phyloP scores from a whole-genome alignment of 805 yeast species.

The Barnettozyma botsteinii region DNA sequence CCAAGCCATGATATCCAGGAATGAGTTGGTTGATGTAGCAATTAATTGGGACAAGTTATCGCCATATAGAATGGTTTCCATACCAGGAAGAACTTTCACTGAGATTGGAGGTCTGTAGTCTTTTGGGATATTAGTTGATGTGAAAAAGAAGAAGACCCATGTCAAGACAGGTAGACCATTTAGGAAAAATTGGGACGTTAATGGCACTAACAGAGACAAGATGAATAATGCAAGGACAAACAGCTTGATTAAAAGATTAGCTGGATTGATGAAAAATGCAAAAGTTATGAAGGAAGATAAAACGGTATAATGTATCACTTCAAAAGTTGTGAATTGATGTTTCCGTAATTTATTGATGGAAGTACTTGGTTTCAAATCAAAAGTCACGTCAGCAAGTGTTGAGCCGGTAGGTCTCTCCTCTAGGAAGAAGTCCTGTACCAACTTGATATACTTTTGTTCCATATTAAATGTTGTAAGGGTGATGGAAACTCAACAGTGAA shows the following conservation, averaged over 20 bases:
- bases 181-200: constrained; percentile 77
- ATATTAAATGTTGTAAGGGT: no score
- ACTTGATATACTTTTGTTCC: constrained; percentile 1
- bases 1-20: constrained; percentile 87
- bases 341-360: constrained; percentile 37
- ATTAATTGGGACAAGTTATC: constrained; percentile 81
- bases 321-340: constrained; percentile 40
- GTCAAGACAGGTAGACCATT: constrained; percentile 78
- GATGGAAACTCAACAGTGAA: no score
- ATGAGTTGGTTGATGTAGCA: constrained; percentile 60
- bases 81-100: constrained; percentile 83
- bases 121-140: constrained; percentile 68
- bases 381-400: constrained; percentile 44
- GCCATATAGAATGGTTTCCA: constrained; percentile 89
- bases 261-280: constrained; percentile 55
- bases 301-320: constrained; percentile 47
- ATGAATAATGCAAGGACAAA: constrained; percentile 34
- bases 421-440: constrained; percentile 39
- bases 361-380: constrained; percentile 40
- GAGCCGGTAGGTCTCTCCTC: constrained; percentile 46
- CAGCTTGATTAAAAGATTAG: constrained; percentile 36
- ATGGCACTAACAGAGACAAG: constrained; percentile 55
- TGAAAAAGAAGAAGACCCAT: constrained; percentile 81
- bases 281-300: constrained; percentile 47
- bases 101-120: constrained; percentile 80